Percentiles rank a stretch among this genome's conserved stretches.
Conservation (phyloP, 2,329 filamentous ascomycete species). For the Aspergillus sp. region DNA sequence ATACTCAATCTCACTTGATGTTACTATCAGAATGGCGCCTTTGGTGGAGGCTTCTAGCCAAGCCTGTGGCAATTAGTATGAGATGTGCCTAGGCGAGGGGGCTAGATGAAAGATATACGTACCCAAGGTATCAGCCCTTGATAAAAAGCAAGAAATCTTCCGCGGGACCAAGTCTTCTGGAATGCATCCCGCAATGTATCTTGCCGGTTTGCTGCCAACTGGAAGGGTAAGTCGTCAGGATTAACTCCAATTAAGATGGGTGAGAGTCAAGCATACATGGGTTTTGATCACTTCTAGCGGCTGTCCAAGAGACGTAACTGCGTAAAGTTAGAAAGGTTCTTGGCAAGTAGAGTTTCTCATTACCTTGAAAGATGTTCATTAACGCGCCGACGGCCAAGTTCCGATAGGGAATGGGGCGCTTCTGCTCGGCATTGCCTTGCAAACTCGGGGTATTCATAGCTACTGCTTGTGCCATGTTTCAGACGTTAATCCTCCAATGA, state of each 20-base stretch:
- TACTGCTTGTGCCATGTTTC: background rate
- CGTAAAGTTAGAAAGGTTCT: background rate
- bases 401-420: slow-evolving; percentile 8
- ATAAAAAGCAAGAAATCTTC: slow-evolving; percentile 3
- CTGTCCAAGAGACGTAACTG: slow-evolving; percentile 5
- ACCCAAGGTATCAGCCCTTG: slow-evolving; percentile 13
- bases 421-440: background rate
- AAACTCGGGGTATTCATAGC: background rate
- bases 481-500: no score
- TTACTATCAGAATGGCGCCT: slow-evolving; percentile 94
- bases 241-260: no score
- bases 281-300: slow-evolving; percentile 11
- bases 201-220: slow-evolving; percentile 6
- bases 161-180: slow-evolving; percentile 7
- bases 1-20: slow-evolving; percentile 93
- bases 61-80: slow-evolving; percentile 47
- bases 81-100: background rate
- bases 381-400: slow-evolving; percentile 8
- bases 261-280: background rate
- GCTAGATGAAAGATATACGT: background rate
- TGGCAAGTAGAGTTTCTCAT: no score
- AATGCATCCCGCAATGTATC: slow-evolving; percentile 3
- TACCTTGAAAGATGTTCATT: slow-evolving; percentile 11
- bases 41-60: slow-evolving; percentile 99
- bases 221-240: no score